Evolutionary conservation across 2,329 filamentous ascomycete species (phyloP).

Genomic region (Fusarium subglutinans): DNA sequence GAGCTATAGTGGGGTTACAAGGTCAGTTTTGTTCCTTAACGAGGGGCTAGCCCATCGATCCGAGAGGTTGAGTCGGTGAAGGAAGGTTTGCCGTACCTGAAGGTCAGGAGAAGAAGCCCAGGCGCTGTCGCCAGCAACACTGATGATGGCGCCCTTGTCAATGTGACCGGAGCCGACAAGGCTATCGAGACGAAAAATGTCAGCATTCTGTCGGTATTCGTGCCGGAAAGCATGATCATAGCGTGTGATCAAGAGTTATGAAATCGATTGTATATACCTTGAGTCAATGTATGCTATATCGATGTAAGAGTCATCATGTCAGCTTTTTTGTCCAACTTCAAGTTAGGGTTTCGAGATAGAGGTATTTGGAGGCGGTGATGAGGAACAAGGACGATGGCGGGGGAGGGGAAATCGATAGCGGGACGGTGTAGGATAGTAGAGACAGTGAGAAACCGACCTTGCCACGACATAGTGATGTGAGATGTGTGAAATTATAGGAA

Average conservation of each 20-base stretch:
- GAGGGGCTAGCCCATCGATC: background rate
- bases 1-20: constrained; percentile 40
- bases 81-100: constrained; percentile 64
- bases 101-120: constrained; percentile 80
- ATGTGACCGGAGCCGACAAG: constrained; percentile 81
- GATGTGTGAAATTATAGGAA: constrained; percentile 19
- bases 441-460: constrained; percentile 62
- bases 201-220: constrained; percentile 34
- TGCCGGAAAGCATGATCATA: background rate
- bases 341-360: constrained; percentile 36
- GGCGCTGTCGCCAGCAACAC: constrained; percentile 78
- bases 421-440: constrained; percentile 2
- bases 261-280: constrained; percentile 51
- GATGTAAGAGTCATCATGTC: constrained; percentile 10
- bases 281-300: constrained; percentile 60
- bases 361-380: constrained; percentile 40
- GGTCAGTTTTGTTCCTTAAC: constrained; percentile 14
- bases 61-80: background rate
- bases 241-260: background rate
- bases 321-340: constrained; percentile 19
- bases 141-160: constrained; percentile 87
- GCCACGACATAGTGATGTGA: constrained; percentile 72
- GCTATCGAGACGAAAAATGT: constrained; percentile 58
- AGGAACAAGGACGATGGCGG: constrained; percentile 29
- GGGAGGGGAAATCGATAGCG: constrained; percentile 15